Conservation (phyloP, 1,284 basidiomycete genomes). For the Fomitopsis pinicola region DNA sequence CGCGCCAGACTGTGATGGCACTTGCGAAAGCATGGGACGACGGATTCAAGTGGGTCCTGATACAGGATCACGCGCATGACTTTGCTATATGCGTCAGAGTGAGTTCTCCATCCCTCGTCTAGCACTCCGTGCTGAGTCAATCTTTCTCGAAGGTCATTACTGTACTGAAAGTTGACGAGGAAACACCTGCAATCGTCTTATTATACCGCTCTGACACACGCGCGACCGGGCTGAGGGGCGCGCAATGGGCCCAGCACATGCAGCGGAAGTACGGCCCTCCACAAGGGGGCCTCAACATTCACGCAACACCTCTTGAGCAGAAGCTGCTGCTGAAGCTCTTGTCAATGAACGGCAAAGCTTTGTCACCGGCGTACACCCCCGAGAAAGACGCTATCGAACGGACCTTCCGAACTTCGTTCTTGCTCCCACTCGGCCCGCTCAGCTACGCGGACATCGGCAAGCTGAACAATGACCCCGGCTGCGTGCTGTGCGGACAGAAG, state of each 20-base stretch:
- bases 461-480: constrained; percentile 32
- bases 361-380: constrained; percentile 25
- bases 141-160: constrained; percentile 24
- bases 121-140: background rate
- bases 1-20: constrained; percentile 30
- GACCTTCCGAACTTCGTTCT: constrained; percentile 29
- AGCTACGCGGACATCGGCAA: constrained; percentile 33
- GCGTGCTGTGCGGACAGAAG: constrained; percentile 35
- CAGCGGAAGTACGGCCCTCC: background rate
- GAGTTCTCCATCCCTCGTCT: background rate
- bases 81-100: constrained; percentile 28
- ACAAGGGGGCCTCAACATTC: constrained; percentile 8
- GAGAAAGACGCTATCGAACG: constrained; percentile 18
- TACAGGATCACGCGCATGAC: constrained; percentile 22
- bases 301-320: constrained; percentile 30
- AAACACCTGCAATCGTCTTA: constrained; percentile 29
- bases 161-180: constrained; percentile 22
- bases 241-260: constrained; percentile 14
- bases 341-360: constrained; percentile 30
- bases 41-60: constrained; percentile 20
- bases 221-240: constrained; percentile 12
- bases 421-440: constrained; percentile 36
- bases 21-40: constrained; percentile 26
- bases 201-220: constrained; percentile 22
- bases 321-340: constrained; percentile 30